Evolutionary conservation across 805 yeast species (phyloP), one percentile per base, ranked within the genome.

Genomic region (Nakazawaea pomicola): DNA sequence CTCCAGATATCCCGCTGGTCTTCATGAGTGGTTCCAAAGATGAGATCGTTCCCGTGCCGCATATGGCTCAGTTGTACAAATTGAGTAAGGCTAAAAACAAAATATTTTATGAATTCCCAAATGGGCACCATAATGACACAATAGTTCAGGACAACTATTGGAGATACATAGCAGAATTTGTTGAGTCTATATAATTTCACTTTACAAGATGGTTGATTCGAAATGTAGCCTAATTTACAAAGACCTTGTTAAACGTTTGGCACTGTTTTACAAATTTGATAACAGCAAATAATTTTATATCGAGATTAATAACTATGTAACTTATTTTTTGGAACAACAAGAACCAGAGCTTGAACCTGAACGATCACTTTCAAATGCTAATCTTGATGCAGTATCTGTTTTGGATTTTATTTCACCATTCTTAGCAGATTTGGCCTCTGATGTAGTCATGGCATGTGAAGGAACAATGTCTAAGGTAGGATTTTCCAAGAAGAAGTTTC

Each of bases 1-100:
- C 79, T 5, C 52, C 69, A 0, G 56, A 66, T 4, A 66, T 83
- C 9, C 93, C 95, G 1, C 67, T 82, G 24, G 64, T 90, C 30
- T 76, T 90, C 50, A 56, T 90, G 31, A 75, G 83, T 47, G 96
- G 95, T 0, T 60, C 72, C 11, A 65, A 69, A 27, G 99, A 91
- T 64, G 99, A 91, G 60, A 79, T 91, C 19, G 96, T 91, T 2
- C 97, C 98, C 3, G 95, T 96, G 0, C 48, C 50, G 1, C 97
- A 91, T 55, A 85, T 90, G 86, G 69, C 70, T 33, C 54, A 53
- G 36, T 67, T 89, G 18, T 82, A 60, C 54, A 73, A 68, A 24
- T 49, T 78, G 42, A 65, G 82, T 43, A 68, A 74, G 19, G 62
- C 80, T 28, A 53, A 58, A 1, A 55, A 60, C 12, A 89, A 88